Percentiles rank a stretch among this genome's conserved stretches.
Evolutionary conservation across 2,329 filamentous ascomycete genomes (phyloP).

Genomic region (Aureobasidium vineae): DNA sequence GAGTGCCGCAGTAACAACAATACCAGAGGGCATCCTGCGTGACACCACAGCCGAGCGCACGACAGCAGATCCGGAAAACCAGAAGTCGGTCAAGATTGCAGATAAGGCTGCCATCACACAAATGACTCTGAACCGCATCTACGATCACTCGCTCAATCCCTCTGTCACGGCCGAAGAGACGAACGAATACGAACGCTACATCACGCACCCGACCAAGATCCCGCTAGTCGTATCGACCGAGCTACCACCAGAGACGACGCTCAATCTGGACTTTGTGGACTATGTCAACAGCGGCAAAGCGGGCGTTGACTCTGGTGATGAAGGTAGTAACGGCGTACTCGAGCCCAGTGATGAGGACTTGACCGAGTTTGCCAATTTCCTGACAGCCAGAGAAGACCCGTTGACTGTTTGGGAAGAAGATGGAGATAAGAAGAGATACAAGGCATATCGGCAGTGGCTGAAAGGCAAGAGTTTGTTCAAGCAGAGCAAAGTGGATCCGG

Average conservation of each 20-base stretch:
- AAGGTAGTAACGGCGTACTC: constrained; percentile 51
- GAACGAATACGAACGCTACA: constrained; percentile 84
- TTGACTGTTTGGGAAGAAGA: constrained; percentile 87
- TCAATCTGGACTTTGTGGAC: constrained; percentile 69
- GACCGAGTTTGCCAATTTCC: constrained; percentile 61
- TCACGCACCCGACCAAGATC: constrained; percentile 83
- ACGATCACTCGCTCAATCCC: constrained; percentile 81
- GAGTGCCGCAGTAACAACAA: background rate
- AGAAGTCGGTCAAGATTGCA: constrained; percentile 35
- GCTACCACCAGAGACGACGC: constrained; percentile 52
- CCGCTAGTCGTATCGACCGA: constrained; percentile 75
- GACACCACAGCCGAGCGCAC: constrained; percentile 17
- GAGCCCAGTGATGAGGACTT: constrained; percentile 43
- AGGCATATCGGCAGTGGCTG: constrained; percentile 93
- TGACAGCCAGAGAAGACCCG: constrained; percentile 71
- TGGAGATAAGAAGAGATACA: constrained; percentile 88
- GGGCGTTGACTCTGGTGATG: constrained; percentile 33
- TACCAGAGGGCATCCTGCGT: constrained; percentile 25
- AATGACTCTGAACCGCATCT: constrained; percentile 83
- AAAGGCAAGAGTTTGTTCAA: constrained; percentile 95
- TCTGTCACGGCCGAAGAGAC: constrained; percentile 73
- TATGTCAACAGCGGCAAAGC: constrained; percentile 69
- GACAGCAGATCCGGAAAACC: constrained; percentile 12
- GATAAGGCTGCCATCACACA: constrained; percentile 82
- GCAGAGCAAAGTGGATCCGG: constrained; percentile 61